Evolutionary conservation across 2,329 filamentous ascomycete genomes (phyloP), one percentile per base, ranked within the genome.

Genomic region (Xylaria sp.): DNA sequence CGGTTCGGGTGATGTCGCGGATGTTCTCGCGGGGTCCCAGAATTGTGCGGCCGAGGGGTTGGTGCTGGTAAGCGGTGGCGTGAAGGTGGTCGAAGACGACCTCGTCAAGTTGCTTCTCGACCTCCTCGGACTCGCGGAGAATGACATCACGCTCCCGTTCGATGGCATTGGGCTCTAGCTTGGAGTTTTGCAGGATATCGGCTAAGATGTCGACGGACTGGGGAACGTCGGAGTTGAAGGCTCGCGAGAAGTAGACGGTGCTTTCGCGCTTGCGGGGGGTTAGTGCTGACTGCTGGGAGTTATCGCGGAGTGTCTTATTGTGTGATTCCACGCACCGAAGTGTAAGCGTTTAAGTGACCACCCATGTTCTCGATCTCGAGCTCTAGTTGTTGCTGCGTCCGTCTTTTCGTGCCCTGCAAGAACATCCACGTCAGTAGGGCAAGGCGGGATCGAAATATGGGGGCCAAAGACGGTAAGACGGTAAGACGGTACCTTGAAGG

Each of bases 291-390:
- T 40, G 57, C 35, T 40, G 35, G 21, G 27, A 12, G 37, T 32
- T 40, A 18, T 61, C 21, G 62, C 23, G 21, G 54, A 29, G 32
- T 58, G 32, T 35, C 10, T 35, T 35, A 35, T 35, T 10, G 10
- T 23, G 66, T 29, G 72, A 66, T 71, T 75, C 75, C 55, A 84
- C 92, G 79, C 90, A 98, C 94, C 87, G 95, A 98, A 78, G 96
- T 99, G 88, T 99, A 99, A 82, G 96, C 96, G 85, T 99, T 99
- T 78, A 99, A 89, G 86, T 99, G 96, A 74, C 93, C 96, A 82
- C 96, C 96, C 93, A 99, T 98, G 87, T 99, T 99, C 89, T 99
- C 96, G 80, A 99, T 98, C 87, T 99, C 96, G 74, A 99, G 91
- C 87, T 99, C 96, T 81, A 99, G 88, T 86, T 99, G 96, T 82